Evolutionary conservation across 2,329 filamentous ascomycete genomes (phyloP), one percentile per base, ranked within the genome.

Genomic region (Fusarium albidum): DNA sequence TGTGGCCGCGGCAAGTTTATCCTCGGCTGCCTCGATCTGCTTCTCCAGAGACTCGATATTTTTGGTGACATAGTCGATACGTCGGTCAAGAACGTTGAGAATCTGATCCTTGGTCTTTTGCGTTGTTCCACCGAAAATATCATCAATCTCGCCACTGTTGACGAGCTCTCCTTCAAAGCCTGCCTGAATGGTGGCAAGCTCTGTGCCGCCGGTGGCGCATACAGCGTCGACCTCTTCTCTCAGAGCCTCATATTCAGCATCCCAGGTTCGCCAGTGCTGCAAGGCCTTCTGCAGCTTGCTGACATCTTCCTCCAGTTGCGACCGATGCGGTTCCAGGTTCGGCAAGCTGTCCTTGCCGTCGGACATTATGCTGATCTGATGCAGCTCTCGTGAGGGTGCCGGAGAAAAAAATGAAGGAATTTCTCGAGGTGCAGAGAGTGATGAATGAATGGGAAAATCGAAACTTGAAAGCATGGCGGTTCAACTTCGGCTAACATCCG

Each of bases 221-320:
- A 88, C 70, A 5, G 77, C 78, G 45, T 85, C 75, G 26, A 98
- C 83, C 67, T 96, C 91, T 70, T 96, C 91, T 70, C 90, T 92
- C 57, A 98, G 81, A 18, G 88, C 85, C 69, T 96, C 91, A 73
- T 98, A 98, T 71, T 98, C 94, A 40, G 90, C 86, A 71, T 96
- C 93, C 84, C 91, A 96, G 48, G 87, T 88, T 60, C 91, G 89
- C 94, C 94, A 99, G 76, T 96, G 89, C 57, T 87, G 86, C 46
- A 98, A 81, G 7, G 90, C 87, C 67, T 89, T 85, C 49, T 85
- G 85, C 15, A 98, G 82, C 70, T 91, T 66, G 25, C 61, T 57
- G 39, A 96, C 82, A 60, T 88, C 92, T 31, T 86, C 82, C 72
- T 96, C 91, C 8, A 98, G 86, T 55, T 87, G 82, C 61, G 83